These are phyloP conservation scores for Euphorbia peplus DNA, from an alignment of 345 rosid species.

Conservation along the genomic window DNA sequence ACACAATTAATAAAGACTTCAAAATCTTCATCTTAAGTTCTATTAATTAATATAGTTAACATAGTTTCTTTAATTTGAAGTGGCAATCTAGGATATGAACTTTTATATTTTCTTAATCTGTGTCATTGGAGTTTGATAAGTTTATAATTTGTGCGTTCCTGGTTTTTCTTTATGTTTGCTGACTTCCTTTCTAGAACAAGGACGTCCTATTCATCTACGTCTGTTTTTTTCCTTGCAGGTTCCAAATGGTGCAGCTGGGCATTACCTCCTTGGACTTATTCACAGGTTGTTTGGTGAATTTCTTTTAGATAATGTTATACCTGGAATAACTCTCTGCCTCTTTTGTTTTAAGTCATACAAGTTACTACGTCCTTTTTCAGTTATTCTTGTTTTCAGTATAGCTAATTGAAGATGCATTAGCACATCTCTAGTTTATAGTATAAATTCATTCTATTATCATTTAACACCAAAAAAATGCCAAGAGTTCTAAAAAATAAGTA, in stretches of 20 bases:
- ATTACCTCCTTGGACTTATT: constrained; percentile 94
- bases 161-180: constrained; percentile 8
- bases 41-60: no score
- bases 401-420: not conserved
- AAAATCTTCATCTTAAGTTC: not conserved
- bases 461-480: not conserved
- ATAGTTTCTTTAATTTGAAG: not conserved
- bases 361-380: not conserved
- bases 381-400: not conserved
- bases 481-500: not conserved
- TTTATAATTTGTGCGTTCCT: not conserved
- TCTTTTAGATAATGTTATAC: constrained; percentile 11
- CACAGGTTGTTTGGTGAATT: constrained; percentile 56
- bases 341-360: constrained; percentile 7
- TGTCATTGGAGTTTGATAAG: not conserved
- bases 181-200: not conserved
- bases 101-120: not conserved
- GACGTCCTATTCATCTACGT: constrained; percentile 13
- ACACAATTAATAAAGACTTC: not conserved
- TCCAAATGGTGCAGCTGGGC: constrained; percentile 97
- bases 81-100: not conserved
- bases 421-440: not conserved
- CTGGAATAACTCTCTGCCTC: not conserved
- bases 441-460: not conserved
- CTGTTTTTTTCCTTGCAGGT: constrained; percentile 45